Evolutionary conservation across 768 basidiomycete species (phyloP).

Genomic region (Hericium erinaceus): DNA sequence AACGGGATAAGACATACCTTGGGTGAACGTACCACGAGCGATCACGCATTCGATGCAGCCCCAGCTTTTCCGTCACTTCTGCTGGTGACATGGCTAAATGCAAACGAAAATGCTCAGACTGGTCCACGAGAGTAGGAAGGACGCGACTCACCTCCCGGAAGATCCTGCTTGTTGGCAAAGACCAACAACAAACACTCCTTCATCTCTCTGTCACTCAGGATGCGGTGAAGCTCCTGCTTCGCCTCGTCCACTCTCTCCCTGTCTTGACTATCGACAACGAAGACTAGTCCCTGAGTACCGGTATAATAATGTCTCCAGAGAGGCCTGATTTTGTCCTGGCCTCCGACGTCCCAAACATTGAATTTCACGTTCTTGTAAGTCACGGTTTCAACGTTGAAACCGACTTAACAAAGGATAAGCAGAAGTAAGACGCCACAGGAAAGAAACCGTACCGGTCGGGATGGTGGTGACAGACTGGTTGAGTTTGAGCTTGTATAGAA

Average conservation of each 20-base stretch:
- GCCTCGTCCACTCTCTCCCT: slow-evolving; percentile 94
- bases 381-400: slow-evolving; percentile 98
- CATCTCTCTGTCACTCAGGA: slow-evolving; percentile 96
- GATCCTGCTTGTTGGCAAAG: slow-evolving; percentile 99
- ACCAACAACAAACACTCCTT: slow-evolving; percentile 93
- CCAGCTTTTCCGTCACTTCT: slow-evolving; percentile 95
- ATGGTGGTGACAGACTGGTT: slow-evolving; percentile 99
- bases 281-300: slow-evolving; percentile 96
- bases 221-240: slow-evolving; percentile 89
- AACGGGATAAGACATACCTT: slow-evolving; percentile 44
- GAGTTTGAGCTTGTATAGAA: slow-evolving; percentile 97
- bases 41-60: slow-evolving; percentile 92
- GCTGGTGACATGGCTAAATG: slow-evolving; percentile 92
- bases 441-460: slow-evolving; percentile 64
- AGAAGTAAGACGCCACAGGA: not conserved
- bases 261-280: slow-evolving; percentile 96
- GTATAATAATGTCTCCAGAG: slow-evolving; percentile 99
- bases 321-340: slow-evolving; percentile 99
- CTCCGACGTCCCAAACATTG: slow-evolving; percentile 95
- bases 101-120: not conserved
- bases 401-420: slow-evolving; percentile 42
- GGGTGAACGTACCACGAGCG: slow-evolving; percentile 99
- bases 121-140: not conserved
- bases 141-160: slow-evolving; percentile 75
- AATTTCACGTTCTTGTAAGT: slow-evolving; percentile 98